Evolutionary conservation across 106 monocot species (phyloP), one percentile per base, ranked within the genome.

Genomic region (Allium fistulosum): DNA sequence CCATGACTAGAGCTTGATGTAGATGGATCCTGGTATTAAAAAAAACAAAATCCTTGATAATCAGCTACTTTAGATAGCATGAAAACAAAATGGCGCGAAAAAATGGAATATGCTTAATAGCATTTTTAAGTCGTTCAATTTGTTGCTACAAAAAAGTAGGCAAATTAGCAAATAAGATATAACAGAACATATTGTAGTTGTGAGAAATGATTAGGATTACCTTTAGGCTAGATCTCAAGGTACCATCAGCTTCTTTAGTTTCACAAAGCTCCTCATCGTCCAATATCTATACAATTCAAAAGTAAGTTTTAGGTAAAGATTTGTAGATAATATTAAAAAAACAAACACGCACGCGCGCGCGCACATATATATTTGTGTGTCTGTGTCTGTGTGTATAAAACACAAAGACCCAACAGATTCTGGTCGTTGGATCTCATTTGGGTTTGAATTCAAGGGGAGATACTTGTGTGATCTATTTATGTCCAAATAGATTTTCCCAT

Each of bases 261-360:
- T 67, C 86, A 74, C 70, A 61, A 72, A 66, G 56, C 10, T 79
- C 84, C 4, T 90, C 90, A 77, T 90, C 90, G 82, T 82, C 92
- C 57, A 78, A 81, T 70, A 93, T 93, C 92, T 93, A 37, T 37
- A 37, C 37, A 37, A 37, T 37, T 37, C 37, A 2, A 37, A 37
- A 37, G 50, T 62, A 15, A 37, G 53, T 65, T 59, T 57, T 66
- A 28, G 59, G 59, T 49, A 65, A 7, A 67, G 15, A 17, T 3
- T 17, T n/a, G 58, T n/a, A 59, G 2, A 60, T 1, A 10, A 9
- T 60, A 13, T 60, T 60, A 60, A 22, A 60, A 4, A 15, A 45
- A 8, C 28, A 8, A 62, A 45, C 62, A 62, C 7, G 0, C 37
- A 26, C 28, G 10, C 37, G 46, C 10, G 46, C 9, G 46, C 10